Evolutionary conservation across 1,284 basidiomycete species (phyloP).

Genomic region (Athelia psychrophila): DNA sequence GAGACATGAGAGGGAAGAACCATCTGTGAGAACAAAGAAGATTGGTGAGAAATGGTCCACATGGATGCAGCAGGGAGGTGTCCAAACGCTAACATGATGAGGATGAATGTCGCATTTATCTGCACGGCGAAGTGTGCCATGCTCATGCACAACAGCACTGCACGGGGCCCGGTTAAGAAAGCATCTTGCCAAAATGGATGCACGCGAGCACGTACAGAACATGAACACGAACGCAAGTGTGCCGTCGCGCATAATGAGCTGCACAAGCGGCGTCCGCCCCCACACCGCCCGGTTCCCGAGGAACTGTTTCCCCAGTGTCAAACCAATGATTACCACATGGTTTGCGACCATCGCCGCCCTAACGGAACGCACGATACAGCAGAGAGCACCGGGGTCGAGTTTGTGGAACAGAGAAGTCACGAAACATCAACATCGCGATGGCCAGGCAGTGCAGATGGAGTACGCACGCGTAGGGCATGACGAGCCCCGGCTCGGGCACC

Average conservation of each 20-base stretch:
- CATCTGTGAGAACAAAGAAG: conserved; percentile 2
- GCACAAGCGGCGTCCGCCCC: conserved; percentile 8
- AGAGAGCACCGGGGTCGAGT: no score
- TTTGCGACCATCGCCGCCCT: no score
- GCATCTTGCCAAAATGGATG: not conserved
- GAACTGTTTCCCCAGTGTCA: not conserved
- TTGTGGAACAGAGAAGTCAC: no score
- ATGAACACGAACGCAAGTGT: conserved; percentile 13
- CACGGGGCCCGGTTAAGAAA: not conserved
- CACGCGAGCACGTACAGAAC: conserved; percentile 6
- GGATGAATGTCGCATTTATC: conserved; percentile 19
- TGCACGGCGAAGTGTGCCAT: conserved; percentile 18
- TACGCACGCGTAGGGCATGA: no score
- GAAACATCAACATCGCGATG: no score
- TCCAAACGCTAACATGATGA: not conserved
- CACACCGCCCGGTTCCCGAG: conserved; percentile 2
- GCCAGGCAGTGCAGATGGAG: no score
- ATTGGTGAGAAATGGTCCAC: not conserved
- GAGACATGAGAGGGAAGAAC: conserved; percentile 13
- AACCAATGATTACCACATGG: not conserved
- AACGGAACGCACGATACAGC: no score
- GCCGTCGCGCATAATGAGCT: conserved; percentile 12
- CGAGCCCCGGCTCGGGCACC: no score
- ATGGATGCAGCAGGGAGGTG: not conserved
- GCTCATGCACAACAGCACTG: conserved; percentile 18